Evolutionary conservation across 176 grass and related monocot genomes (phyloP), one percentile per base, ranked within the genome.

Genomic region (Urochloa ruziziensis): DNA sequence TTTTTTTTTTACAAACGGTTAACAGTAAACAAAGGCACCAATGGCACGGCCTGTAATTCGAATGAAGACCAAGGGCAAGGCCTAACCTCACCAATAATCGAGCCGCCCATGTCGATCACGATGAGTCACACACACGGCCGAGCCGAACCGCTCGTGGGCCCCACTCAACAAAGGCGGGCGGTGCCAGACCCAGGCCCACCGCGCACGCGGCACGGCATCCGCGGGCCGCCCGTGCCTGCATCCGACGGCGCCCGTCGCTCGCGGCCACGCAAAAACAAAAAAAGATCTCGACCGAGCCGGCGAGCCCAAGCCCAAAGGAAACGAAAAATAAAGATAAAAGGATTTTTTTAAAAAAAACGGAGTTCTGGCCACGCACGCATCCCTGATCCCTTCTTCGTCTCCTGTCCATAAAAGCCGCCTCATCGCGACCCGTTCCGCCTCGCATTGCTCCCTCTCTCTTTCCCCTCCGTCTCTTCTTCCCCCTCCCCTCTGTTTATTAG

Each of bases 131-230:
- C 44, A n/a, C 56, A 25, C 56, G 56, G n/a, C 62, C 73, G 25
- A 23, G 4, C 82, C 60, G 19, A 42, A 17, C 62, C 83, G 17
- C 49, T 5, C 23, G 39, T 15, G 59, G 87, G 75, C 15, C 74
- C 87, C 68, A 29, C 82, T 74, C 64, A 85, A 23, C 77, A 28
- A 80, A 81, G 77, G 70, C 77, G 25, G 68, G 42, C 82, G 83
- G 69, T 51, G 69, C 81, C 74, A 1, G 16, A 32, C 9, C 3
- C 60, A 4, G n/a, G 6, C 4, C 79, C 78, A 30, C 48, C 29
- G 14, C 72, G 21, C 30, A 37, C 23, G 33, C 39, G 13, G 5
- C 64, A 51, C 71, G 53, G 52, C 48, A 89, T 17, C 51, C 27
- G 5, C 73, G 23, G 23, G 34, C 74, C 80, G 54, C 13, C 57